Evolutionary conservation across 345 rosid species (phyloP).

Genomic region (Euphorbia peplus): DNA sequence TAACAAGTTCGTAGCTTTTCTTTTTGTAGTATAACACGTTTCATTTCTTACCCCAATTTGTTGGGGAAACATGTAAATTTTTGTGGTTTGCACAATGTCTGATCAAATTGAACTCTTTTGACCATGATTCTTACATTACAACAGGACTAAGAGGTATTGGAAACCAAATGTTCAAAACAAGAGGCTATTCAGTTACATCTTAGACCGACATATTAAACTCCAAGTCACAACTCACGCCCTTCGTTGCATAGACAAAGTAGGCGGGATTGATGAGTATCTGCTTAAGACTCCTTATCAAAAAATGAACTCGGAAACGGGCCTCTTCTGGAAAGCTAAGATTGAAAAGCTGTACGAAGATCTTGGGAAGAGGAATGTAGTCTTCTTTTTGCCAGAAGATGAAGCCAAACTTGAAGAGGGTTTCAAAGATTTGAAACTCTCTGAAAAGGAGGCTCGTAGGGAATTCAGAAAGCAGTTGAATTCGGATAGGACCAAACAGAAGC

Average conservation of each 20-base stretch:
- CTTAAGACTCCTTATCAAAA: slow-evolving; percentile 90
- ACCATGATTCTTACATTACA: too few relatives aligned
- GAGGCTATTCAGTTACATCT: slow-evolving; percentile 84
- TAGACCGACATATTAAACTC: slow-evolving; percentile 84
- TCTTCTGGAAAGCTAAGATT: slow-evolving; percentile 84
- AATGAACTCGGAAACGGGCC: slow-evolving; percentile 93
- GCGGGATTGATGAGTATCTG: slow-evolving; percentile 95
- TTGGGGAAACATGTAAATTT: too few relatives aligned
- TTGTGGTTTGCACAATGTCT: too few relatives aligned
- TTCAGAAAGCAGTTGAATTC: slow-evolving; percentile 54
- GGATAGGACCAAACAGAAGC: slow-evolving; percentile 20
- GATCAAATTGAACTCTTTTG: too few relatives aligned
- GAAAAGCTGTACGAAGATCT: slow-evolving; percentile 87
- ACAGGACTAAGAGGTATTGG: slow-evolving; percentile 79
- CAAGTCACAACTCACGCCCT: slow-evolving; percentile 90
- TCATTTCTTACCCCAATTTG: too few relatives aligned
- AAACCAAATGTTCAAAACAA: slow-evolving; percentile 93
- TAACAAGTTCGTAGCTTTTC: slow-evolving; percentile 51
- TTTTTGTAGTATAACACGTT: too few relatives aligned
- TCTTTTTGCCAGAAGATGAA: slow-evolving; percentile 72
- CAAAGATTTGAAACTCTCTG: slow-evolving; percentile 63
- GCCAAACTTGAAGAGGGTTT: slow-evolving; percentile 72
- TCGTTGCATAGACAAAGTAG: slow-evolving; percentile 97
- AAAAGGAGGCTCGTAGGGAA: slow-evolving; percentile 62
- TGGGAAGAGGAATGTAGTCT: slow-evolving; percentile 67